These are phyloP conservation scores for Cucurbita moschata DNA, from an alignment of 306 rosid genomes.

Conservation along the genomic window DNA sequence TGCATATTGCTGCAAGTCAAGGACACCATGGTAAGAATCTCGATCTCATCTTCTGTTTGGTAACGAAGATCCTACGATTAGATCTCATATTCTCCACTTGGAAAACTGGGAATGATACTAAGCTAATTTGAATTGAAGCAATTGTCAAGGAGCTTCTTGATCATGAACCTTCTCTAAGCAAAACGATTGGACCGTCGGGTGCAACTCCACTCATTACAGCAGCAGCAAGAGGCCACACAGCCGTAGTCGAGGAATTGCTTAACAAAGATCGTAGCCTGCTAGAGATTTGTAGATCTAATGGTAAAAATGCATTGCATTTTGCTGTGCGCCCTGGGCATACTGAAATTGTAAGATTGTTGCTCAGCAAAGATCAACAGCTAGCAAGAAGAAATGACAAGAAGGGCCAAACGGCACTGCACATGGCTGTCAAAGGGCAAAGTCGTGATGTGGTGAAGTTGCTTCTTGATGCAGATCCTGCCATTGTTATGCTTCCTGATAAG, in stretches of 20 bases:
- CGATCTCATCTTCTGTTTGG: neutral
- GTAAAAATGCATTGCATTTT: conserved; percentile 84
- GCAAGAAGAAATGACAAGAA: conserved; percentile 95
- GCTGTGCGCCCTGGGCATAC: conserved; percentile 91
- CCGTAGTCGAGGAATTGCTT: conserved; percentile 73
- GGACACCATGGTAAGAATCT: conserved; percentile 65
- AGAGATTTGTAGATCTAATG: conserved; percentile 69
- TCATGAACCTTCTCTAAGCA: conserved; percentile 59
- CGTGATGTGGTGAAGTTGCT: conserved; percentile 84
- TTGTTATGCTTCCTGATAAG: conserved; percentile 98
- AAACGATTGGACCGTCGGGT: conserved; percentile 69
- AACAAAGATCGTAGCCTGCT: conserved; percentile 59
- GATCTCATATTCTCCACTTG: neutral
- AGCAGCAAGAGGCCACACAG: conserved; percentile 68
- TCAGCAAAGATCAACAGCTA: conserved; percentile 67
- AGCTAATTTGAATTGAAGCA: conserved; percentile 30
- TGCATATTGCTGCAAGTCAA: conserved; percentile 84
- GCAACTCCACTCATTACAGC: conserved; percentile 91
- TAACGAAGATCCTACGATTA: neutral
- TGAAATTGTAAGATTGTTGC: conserved; percentile 62
- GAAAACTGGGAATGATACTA: neutral
- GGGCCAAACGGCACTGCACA: conserved; percentile 97
- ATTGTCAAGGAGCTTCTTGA: conserved; percentile 76
- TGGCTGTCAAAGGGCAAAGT: conserved; percentile 97
- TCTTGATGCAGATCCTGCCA: conserved; percentile 86